A percentile compares a stretch with the other conserved stretches of the same genome.
These are phyloP conservation scores for Aspergillus biplanus DNA, from an alignment of 495 filamentous ascomycete genomes.

Conservation along the genomic window DNA sequence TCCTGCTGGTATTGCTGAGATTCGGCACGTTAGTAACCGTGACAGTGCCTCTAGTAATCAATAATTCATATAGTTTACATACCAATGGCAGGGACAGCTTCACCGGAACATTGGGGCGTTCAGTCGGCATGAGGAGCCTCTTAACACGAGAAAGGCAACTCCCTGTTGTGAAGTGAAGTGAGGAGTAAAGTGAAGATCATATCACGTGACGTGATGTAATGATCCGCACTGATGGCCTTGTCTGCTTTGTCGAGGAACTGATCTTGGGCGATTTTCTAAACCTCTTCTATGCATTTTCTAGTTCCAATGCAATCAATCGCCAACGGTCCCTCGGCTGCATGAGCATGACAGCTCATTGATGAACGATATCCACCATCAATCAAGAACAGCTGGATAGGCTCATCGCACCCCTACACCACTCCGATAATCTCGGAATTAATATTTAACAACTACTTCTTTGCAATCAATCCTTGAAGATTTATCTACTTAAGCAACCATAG, in stretches of 20 bases:
- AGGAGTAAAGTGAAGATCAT: slow-evolving; percentile 23
- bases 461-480: not conserved
- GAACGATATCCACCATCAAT: not conserved
- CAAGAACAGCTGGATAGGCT: not conserved
- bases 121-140: slow-evolving; percentile 56
- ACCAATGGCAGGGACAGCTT: slow-evolving; percentile 93
- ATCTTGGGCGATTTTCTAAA: no score
- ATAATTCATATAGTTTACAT: slow-evolving; percentile 28
- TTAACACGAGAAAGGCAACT: slow-evolving; percentile 31
- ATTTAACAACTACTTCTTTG: not conserved
- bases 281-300: slow-evolving; percentile 15
- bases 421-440: no score
- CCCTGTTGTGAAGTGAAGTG: slow-evolving; percentile 25
- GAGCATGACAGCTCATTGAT: not conserved
- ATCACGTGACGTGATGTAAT: slow-evolving; percentile 49
- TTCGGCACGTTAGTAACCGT: slow-evolving; percentile 12
- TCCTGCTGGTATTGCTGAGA: slow-evolving; percentile 81
- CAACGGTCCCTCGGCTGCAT: not conserved
- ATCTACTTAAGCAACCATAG: no score
- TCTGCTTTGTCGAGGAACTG: no score
- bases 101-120: slow-evolving; percentile 68
- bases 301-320: not conserved
- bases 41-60: not conserved
- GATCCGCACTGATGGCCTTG: not conserved
- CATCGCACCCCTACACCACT: not conserved